These are phyloP conservation scores for Vachellia pachyceras DNA, from an alignment of 306 rosid genomes.

Conservation along the genomic window DNA sequence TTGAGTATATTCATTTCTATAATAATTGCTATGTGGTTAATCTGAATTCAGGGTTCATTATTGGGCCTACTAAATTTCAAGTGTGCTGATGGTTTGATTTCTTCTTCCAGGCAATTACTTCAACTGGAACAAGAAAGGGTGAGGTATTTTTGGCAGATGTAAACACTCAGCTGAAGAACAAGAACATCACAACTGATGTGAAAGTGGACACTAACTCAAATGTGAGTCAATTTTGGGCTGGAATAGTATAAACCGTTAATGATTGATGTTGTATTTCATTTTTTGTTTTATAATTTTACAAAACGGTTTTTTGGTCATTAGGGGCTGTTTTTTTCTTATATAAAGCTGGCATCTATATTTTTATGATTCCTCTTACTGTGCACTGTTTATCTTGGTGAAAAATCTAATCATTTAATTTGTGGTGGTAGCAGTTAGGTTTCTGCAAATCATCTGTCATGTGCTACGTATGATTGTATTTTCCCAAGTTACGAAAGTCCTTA, in stretches of 20 bases:
- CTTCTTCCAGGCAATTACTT: slow-evolving; percentile 69
- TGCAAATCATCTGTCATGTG: neutral
- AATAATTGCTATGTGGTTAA: neutral
- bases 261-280: neutral
- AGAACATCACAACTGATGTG: slow-evolving; percentile 87
- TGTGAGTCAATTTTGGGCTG: slow-evolving; percentile 50
- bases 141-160: slow-evolving; percentile 77
- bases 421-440: neutral
- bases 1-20: neutral
- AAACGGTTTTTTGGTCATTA: neutral
- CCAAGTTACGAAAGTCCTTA: neutral
- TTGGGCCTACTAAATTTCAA: neutral
- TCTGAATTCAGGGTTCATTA: slow-evolving; percentile 2
- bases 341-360: neutral
- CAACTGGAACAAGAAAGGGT: slow-evolving; percentile 85
- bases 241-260: neutral
- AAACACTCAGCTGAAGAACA: slow-evolving; percentile 84
- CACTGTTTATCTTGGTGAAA: neutral
- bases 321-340: neutral
- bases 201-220: slow-evolving; percentile 92
- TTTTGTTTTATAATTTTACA: neutral
- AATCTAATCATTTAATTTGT: neutral
- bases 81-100: slow-evolving; percentile 28
- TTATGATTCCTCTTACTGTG: neutral
- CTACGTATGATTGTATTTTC: neutral